Base-by-base conservation (phyloP, 371 early-diverging fungal genomes). In the Globomyces sp. region DNA sequence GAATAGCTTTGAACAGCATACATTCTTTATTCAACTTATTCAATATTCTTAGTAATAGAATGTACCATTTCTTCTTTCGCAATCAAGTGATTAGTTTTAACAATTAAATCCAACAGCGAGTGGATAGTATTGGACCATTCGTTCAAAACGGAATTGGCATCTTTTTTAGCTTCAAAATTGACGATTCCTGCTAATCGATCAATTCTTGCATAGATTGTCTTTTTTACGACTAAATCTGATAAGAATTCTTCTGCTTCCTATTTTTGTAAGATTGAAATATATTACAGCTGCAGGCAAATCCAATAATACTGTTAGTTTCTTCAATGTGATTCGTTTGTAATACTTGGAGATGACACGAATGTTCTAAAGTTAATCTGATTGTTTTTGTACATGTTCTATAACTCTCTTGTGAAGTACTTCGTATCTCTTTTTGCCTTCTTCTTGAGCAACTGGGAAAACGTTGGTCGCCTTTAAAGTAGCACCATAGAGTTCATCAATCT, bases 71-170 rank as follows among this genome's bases (percentile, higher is more conserved):
- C 85, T 73, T 98, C 99, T 83, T 98, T 98, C 49, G 92, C 88
- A 68, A 98, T 96, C 76, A 96, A 79, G 79, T 97, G 98, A 64
- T 90, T 90, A 4, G 97, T 97, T 84, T 94, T 95, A 69, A 93
- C 95, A 52, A 98, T 90, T 74, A 97, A 78, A 6, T 87, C 86
- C 68, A 98, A 81, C 57, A 98, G 79, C 1, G 83, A 81, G 69
- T 92, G 89, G 67, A 98, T 90, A 71, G 93, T 91, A 71, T 77
- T 84, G 13, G 93, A 89, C 99, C 99, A 98, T 68, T 89, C 88
- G 69, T 94, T 93, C 68, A 97, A 80, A 48, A 90, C 85, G 61
- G 91, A 87, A 71, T 94, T 91, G 50, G 95, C 88, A 65, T 90
- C 90, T 76, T 90, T 87, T 43, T 71, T 66, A 53, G 86, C 82